Base-by-base conservation (phyloP, 768 basidiomycete species). In the Hortiboletus campestris region DNA sequence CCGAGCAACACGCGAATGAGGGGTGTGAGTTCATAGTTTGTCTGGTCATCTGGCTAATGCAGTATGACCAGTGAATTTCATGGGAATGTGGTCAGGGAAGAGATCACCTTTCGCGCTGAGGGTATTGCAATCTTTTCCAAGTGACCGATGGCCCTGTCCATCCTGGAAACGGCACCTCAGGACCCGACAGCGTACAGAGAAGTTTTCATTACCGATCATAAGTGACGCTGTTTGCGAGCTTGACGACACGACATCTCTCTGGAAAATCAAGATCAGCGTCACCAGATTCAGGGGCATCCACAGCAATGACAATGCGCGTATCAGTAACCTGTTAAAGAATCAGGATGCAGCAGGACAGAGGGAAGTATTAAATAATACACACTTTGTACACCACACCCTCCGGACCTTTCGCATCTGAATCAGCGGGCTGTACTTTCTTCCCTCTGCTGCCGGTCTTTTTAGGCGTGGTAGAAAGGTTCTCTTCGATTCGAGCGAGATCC, bases 361-460 rank as follows among this genome's bases (percentile, higher is more conserved):
- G 3, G 25, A 47, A 50, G 22, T 31, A 6, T 6, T 36, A 6
- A 17, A 28, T 31, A 13, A 40, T 0, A 49, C 70, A 12, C 46
- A 86, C 91, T 74, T 90, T 89, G 72, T 93, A 96, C 2, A 97
- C 86, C 2, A 97, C 91, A 1, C 94, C 94, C 66, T 95, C 90
- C 2, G 78, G 68, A 55, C 60, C 72, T 60, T 79, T 83, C 4
- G 67, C 50, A 36, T 78, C 80, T 12, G 64, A 65, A 32, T 67
- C 68, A 11, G 73, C 60, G 29, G 69, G 43, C 20, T 57, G 63
- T 25, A 62, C 55, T 49, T 79, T 71, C 63, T 82, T 84, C n/a
- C 76, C 74, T 14, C 67, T 66, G 60, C 80, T 85, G 51, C 78
- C 74, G 2, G 68, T 38, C 57, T 76, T 80, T 59, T 71, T 79